phyloP scores from a whole-genome alignment of 768 basidiomycete genomes.

The Leccinum fibrillosum region DNA sequence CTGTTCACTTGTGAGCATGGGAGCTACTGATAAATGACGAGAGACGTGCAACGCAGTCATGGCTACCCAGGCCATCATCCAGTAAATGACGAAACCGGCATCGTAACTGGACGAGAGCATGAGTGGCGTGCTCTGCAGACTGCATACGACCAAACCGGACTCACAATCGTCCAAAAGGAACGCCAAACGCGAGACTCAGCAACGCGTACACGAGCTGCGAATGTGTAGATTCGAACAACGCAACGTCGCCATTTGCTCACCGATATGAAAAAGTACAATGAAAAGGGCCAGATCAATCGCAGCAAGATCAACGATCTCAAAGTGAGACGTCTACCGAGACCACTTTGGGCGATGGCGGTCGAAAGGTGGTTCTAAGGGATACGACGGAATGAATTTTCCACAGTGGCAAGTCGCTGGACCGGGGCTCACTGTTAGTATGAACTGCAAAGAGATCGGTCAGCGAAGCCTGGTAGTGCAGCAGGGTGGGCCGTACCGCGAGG shows the following conservation, averaged over 20 bases:
- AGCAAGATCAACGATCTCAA: constrained; percentile 37
- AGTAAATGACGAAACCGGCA: constrained; percentile 58
- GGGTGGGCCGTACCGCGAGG: constrained; percentile 20
- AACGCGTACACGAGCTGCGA: constrained; percentile 55
- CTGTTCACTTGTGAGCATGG: constrained; percentile 29
- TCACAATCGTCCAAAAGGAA: constrained; percentile 49
- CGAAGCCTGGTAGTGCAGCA: background rate
- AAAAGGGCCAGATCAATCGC: constrained; percentile 38
- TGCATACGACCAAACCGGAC: constrained; percentile 14
- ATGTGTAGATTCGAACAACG: background rate
- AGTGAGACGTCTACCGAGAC: constrained; percentile 38
- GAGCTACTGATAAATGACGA: background rate
- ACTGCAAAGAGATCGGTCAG: constrained; percentile 16
- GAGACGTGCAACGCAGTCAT: constrained; percentile 54
- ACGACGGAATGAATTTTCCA: background rate
- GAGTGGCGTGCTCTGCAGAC: background rate
- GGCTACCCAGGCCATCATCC: constrained; percentile 60
- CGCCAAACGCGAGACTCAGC: constrained; percentile 56
- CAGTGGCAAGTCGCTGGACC: background rate
- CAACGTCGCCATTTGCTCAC: constrained; percentile 22
- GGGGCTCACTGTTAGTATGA: constrained; percentile 25
- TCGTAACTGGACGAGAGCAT: constrained; percentile 37
- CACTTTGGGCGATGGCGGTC: constrained; percentile 35
- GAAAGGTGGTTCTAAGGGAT: constrained; percentile 29
- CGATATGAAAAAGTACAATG: constrained; percentile 41